Evolutionary conservation across 176 grass and related monocot species (phyloP).

Genomic region (Avena atlantica): DNA sequence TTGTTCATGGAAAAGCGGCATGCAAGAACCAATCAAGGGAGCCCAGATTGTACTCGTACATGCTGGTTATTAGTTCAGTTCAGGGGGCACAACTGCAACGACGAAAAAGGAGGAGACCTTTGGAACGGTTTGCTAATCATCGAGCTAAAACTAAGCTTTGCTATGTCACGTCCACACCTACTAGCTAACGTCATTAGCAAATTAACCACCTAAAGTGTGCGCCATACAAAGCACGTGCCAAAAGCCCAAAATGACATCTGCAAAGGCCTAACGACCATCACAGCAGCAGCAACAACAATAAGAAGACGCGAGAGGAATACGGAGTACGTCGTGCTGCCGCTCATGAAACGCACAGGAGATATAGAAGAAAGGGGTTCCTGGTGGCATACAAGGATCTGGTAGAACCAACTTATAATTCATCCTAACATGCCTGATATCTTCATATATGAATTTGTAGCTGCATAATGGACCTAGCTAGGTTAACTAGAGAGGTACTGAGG

Average conservation of each 20-base stretch:
- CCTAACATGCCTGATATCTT: conserved; percentile 38
- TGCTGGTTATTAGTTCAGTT: conserved; percentile 38
- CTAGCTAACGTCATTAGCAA: conserved; percentile 23
- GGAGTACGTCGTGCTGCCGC: not conserved
- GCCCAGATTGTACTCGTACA: conserved; percentile 24
- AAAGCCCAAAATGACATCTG: conserved; percentile 28
- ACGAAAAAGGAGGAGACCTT: conserved; percentile 39
- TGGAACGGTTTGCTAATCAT: conserved; percentile 19
- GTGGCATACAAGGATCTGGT: not conserved
- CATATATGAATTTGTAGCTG: not conserved
- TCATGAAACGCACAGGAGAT: not conserved
- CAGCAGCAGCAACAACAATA: conserved; percentile 14
- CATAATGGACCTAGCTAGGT: conserved; percentile 24
- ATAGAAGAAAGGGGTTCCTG: not conserved
- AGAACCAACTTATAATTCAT: conserved; percentile 45
- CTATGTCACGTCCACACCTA: conserved; percentile 40
- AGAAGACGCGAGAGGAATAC: conserved; percentile 29
- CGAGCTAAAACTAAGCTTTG: conserved; percentile 31
- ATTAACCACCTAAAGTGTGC: not conserved
- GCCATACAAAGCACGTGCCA: conserved; percentile 46
- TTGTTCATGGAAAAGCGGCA: conserved; percentile 26
- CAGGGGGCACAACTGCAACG: conserved; percentile 13
- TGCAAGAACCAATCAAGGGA: conserved; percentile 30
- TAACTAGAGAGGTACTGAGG: not conserved
- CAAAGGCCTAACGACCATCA: conserved; percentile 33